Evolutionary conservation across 345 rosid genomes (phyloP).

Genomic region (Pelargonium nanum): DNA sequence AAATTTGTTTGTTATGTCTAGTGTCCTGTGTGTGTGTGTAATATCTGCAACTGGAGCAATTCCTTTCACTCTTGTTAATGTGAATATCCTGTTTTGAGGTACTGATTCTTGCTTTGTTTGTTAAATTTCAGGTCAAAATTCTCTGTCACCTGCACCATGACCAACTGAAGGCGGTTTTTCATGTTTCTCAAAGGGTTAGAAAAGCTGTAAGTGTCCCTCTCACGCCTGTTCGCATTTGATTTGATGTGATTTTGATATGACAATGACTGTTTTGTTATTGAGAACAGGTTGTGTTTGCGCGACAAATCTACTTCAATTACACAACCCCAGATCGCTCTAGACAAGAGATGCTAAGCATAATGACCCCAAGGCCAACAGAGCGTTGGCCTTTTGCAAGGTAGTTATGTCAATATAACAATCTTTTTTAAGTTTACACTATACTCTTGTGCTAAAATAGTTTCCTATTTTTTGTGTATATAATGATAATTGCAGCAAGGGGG

Average conservation of each 20-base stretch:
- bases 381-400: slow-evolving; percentile 82
- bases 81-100: background rate
- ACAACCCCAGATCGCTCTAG: slow-evolving; percentile 90
- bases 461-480: background rate
- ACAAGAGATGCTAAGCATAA: slow-evolving; percentile 61
- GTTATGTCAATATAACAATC: background rate
- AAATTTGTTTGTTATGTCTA: too few relatives aligned
- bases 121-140: slow-evolving; percentile 55
- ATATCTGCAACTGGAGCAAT: too few relatives aligned
- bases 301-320: slow-evolving; percentile 76
- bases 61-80: too few relatives aligned
- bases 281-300: slow-evolving; percentile 58
- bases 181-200: slow-evolving; percentile 71
- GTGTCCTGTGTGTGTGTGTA: too few relatives aligned
- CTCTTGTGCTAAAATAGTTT: background rate
- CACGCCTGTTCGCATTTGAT: background rate
- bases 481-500: slow-evolving; percentile 43
- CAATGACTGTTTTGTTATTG: slow-evolving; percentile 9
- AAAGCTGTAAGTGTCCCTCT: slow-evolving; percentile 47
- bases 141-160: slow-evolving; percentile 94
- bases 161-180: slow-evolving; percentile 79
- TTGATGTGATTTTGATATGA: background rate
- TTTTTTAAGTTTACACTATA: background rate
- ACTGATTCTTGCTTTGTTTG: slow-evolving; percentile 13
- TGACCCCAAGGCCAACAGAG: slow-evolving; percentile 69